Evolutionary conservation across 768 basidiomycete genomes (phyloP).

Genomic region (Coprinellus aureogranulatus): DNA sequence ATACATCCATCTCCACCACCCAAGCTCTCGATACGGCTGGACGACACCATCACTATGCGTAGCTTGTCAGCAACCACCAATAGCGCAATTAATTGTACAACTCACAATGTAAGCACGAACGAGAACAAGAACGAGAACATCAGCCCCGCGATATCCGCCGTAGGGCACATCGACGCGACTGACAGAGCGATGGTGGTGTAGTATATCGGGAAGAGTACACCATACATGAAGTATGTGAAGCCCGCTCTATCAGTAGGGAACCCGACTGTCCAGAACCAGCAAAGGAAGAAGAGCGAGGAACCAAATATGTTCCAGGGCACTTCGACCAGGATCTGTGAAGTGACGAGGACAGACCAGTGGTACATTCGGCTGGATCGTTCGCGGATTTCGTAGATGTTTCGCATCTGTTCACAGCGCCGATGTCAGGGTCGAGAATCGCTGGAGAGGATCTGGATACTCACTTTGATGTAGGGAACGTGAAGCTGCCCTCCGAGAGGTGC

Average conservation of each 20-base stretch:
- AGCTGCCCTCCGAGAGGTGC: constrained; percentile 62
- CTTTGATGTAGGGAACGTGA: constrained; percentile 59
- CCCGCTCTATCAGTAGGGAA: constrained; percentile 52
- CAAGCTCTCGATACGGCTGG: constrained; percentile 59
- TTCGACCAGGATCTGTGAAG: constrained; percentile 55
- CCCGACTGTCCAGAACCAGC: constrained; percentile 75
- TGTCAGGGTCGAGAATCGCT: background rate
- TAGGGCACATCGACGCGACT: constrained; percentile 60
- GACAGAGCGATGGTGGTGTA: constrained; percentile 63
- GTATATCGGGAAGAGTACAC: constrained; percentile 59
- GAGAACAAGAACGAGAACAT: constrained; percentile 59
- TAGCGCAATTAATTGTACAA: constrained; percentile 15
- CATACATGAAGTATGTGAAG: constrained; percentile 56
- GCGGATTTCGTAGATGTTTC: constrained; percentile 65
- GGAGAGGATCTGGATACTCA: constrained; percentile 2
- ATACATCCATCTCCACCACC: constrained; percentile 78
- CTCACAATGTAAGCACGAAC: constrained; percentile 64
- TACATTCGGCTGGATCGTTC: constrained; percentile 67
- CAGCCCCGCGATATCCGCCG: constrained; percentile 56
- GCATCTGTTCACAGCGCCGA: constrained; percentile 31
- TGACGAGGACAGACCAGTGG: constrained; percentile 58
- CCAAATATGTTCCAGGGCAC: constrained; percentile 66
- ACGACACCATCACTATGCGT: constrained; percentile 56
- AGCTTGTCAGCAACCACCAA: background rate
- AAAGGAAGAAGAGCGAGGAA: constrained; percentile 60